Percentiles rank a stretch among this genome's conserved stretches.
These are phyloP conservation scores for Domatiomyces globalis DNA, from an alignment of 2,329 filamentous ascomycete species.

Conservation along the genomic window DNA sequence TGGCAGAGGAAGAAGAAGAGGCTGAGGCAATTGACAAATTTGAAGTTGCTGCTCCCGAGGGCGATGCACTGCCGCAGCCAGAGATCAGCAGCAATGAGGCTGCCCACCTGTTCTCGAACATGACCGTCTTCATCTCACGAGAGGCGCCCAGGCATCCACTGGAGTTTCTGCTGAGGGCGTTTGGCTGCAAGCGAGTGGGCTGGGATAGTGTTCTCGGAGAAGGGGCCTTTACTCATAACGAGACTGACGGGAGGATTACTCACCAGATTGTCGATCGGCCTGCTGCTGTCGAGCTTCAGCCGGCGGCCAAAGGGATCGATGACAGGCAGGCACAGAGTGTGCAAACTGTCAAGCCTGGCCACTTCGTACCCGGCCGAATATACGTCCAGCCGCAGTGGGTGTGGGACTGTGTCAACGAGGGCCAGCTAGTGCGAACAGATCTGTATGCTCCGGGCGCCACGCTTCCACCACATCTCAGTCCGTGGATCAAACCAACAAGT, in stretches of 20 bases:
- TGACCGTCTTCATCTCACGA: constrained; percentile 83
- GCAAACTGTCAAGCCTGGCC: constrained; percentile 38
- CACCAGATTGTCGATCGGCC: constrained; percentile 94
- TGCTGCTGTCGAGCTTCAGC: constrained; percentile 36
- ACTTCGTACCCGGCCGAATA: constrained; percentile 73
- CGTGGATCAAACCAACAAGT: constrained; percentile 77
- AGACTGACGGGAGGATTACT: constrained; percentile 76
- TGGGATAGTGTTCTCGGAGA: constrained; percentile 88
- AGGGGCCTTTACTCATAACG: constrained; percentile 81
- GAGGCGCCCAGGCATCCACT: constrained; percentile 82
- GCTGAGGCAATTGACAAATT: constrained; percentile 69
- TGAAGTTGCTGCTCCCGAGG: constrained; percentile 66
- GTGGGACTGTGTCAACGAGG: constrained; percentile 92
- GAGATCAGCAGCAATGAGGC: constrained; percentile 50
- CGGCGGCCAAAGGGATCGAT: constrained; percentile 11
- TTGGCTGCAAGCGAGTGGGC: constrained; percentile 88
- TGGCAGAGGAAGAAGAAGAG: constrained; percentile 32
- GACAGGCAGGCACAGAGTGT: constrained; percentile 14
- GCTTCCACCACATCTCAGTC: constrained; percentile 85
- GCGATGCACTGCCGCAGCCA: constrained; percentile 76
- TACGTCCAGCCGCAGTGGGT: constrained; percentile 98
- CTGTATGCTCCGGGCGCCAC: constrained; percentile 80
- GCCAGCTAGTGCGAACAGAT: constrained; percentile 72
- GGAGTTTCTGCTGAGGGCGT: constrained; percentile 84
- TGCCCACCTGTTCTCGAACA: constrained; percentile 67